Conservation (phyloP, 495 filamentous ascomycete species). For the Aspergillus steynii region DNA sequence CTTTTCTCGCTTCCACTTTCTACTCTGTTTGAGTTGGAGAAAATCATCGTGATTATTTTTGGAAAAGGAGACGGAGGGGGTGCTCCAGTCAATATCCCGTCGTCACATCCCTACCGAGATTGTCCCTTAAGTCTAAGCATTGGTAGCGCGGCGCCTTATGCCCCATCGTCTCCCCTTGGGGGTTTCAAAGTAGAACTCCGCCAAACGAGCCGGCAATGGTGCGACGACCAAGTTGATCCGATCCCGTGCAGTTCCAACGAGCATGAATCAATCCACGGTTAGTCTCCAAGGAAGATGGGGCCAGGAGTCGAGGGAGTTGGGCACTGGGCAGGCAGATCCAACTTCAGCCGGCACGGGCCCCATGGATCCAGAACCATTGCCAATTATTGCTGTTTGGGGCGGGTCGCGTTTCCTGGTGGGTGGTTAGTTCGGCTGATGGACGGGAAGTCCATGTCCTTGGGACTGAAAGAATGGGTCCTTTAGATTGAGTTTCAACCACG, state of each 20-base stretch:
- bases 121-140: neutral
- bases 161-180: neutral
- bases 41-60: neutral
- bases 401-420: neutral
- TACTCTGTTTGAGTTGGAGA: neutral
- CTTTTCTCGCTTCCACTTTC: neutral
- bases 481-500: neutral
- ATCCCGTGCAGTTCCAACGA: neutral
- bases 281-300: neutral
- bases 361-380: constrained; percentile 3
- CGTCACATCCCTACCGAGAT: neutral
- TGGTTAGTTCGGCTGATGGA: constrained; percentile 3
- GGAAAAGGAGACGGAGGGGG: neutral
- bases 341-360: constrained; percentile 4
- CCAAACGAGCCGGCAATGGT: neutral
- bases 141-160: neutral
- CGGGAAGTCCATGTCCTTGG: constrained; percentile 4
- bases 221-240: constrained; percentile 1
- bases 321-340: neutral
- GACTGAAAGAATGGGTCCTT: neutral
- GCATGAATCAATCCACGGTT: neutral
- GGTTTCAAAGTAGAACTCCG: neutral
- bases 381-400: constrained; percentile 7
- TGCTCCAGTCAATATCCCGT: neutral
- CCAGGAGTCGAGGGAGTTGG: neutral